Evolutionary conservation across 192 early-diverging fungal genomes (phyloP).

Genomic region (Gaertneriomyces sp.): DNA sequence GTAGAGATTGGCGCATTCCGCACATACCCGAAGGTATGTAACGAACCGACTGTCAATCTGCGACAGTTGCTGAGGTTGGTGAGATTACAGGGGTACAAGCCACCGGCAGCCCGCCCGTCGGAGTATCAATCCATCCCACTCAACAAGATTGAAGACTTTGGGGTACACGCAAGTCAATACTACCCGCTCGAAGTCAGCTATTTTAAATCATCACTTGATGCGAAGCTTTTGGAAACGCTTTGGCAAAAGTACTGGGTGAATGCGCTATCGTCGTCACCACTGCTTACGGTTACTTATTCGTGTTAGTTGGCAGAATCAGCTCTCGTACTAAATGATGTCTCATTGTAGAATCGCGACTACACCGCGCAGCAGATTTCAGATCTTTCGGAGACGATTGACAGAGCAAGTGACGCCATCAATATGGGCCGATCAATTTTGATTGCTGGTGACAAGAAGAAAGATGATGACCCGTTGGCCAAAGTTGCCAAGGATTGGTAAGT

Average conservation of each 20-base stretch:
- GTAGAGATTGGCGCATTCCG: conserved; percentile 98
- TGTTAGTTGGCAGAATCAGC: neutral
- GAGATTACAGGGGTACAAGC: conserved; percentile 62
- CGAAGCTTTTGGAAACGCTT: conserved; percentile 78
- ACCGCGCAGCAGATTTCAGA: conserved; percentile 73
- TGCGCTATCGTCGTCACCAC: conserved; percentile 87
- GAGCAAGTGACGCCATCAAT: conserved; percentile 57
- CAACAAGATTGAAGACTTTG: conserved; percentile 97
- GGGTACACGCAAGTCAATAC: conserved; percentile 87
- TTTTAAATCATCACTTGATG: conserved; percentile 90
- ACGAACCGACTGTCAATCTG: neutral
- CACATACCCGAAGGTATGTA: conserved; percentile 80
- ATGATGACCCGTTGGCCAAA: conserved; percentile 64
- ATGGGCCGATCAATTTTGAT: conserved; percentile 29
- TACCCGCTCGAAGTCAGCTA: conserved; percentile 87
- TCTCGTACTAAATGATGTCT: neutral
- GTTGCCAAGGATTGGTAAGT: conserved; percentile 65
- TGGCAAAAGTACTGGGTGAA: conserved; percentile 99
- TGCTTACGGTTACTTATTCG: conserved; percentile 65
- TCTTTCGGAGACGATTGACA: conserved; percentile 78
- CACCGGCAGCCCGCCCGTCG: conserved; percentile 65
- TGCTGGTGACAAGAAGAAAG: conserved; percentile 52
- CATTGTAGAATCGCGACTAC: conserved; percentile 73
- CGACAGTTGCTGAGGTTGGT: conserved; percentile 23
- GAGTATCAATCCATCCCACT: conserved; percentile 91